These are phyloP conservation scores for Xylariaceae sp. DNA, from an alignment of 2,329 filamentous ascomycete genomes.

Conservation along the genomic window DNA sequence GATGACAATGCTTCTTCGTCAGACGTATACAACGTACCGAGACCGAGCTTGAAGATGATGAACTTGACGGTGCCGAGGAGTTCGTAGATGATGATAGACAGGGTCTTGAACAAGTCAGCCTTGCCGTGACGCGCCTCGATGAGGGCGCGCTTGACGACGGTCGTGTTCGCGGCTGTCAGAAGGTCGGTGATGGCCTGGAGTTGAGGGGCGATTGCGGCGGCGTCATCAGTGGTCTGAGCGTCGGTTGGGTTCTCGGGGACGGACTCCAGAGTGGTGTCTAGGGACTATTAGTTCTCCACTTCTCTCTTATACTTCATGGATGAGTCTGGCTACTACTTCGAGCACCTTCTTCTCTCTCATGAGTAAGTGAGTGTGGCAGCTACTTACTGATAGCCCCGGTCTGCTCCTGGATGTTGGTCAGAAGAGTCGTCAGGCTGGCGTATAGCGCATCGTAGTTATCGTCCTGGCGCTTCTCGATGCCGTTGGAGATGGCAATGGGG, in stretches of 20 bases:
- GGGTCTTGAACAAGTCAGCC: slow-evolving; percentile 35
- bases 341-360: too few relatives aligned
- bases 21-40: slow-evolving; percentile 30
- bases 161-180: slow-evolving; percentile 25
- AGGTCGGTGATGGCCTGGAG: slow-evolving; percentile 34
- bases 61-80: slow-evolving; percentile 37
- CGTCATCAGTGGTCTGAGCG: slow-evolving; percentile 25
- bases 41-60: slow-evolving; percentile 39
- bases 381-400: slow-evolving; percentile 37
- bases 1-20: background rate
- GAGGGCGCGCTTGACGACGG: slow-evolving; percentile 31
- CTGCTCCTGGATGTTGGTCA: slow-evolving; percentile 35
- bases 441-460: slow-evolving; percentile 32
- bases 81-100: slow-evolving; percentile 36
- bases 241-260: slow-evolving; percentile 29
- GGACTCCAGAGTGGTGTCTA: slow-evolving; percentile 33
- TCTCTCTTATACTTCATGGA: background rate
- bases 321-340: too few relatives aligned
- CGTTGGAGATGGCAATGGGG: slow-evolving; percentile 28
- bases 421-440: slow-evolving; percentile 31
- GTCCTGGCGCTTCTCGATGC: slow-evolving; percentile 36
- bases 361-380: background rate
- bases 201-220: slow-evolving; percentile 33
- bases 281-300: slow-evolving; percentile 22
- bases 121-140: slow-evolving; percentile 29